Evolutionary conservation across 176 grass and related monocot species (phyloP).

Genomic region (Luzula sylvatica): DNA sequence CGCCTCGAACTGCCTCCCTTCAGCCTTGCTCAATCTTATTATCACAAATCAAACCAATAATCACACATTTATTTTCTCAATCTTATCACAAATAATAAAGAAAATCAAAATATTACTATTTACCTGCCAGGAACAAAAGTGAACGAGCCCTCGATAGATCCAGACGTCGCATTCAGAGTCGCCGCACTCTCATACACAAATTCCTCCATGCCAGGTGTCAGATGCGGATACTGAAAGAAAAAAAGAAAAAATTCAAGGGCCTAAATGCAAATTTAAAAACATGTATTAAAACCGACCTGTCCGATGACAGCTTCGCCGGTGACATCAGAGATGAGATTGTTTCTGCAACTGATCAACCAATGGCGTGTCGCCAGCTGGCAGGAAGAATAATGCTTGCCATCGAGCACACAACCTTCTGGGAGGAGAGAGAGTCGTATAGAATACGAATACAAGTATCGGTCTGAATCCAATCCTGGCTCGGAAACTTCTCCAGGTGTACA

Average conservation of each 20-base stretch:
- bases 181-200: conserved; percentile 89
- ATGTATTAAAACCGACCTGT: conserved; percentile 29
- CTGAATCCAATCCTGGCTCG: not conserved
- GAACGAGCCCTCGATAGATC: conserved; percentile 81
- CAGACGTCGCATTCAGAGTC: conserved; percentile 26
- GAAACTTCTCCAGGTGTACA: not conserved
- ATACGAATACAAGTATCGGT: conserved; percentile 38
- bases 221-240: conserved; percentile 58
- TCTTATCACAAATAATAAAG: too few relatives aligned
- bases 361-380: conserved; percentile 75
- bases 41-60: conserved; percentile 17
- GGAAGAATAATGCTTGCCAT: conserved; percentile 51
- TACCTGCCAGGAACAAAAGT: conserved; percentile 93
- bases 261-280: not conserved
- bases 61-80: too few relatives aligned
- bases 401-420: conserved; percentile 71
- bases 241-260: not conserved
- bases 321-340: conserved; percentile 34
- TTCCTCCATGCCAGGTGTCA: conserved; percentile 54
- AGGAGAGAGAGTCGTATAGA: conserved; percentile 76
- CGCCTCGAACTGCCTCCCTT: conserved; percentile 69
- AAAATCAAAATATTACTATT: too few relatives aligned
- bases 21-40: conserved; percentile 44
- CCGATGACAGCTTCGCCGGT: conserved; percentile 75
- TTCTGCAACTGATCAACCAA: conserved; percentile 54